Conservation (phyloP, 179 eudicot genomes). For the Amaranthus tricolor region DNA sequence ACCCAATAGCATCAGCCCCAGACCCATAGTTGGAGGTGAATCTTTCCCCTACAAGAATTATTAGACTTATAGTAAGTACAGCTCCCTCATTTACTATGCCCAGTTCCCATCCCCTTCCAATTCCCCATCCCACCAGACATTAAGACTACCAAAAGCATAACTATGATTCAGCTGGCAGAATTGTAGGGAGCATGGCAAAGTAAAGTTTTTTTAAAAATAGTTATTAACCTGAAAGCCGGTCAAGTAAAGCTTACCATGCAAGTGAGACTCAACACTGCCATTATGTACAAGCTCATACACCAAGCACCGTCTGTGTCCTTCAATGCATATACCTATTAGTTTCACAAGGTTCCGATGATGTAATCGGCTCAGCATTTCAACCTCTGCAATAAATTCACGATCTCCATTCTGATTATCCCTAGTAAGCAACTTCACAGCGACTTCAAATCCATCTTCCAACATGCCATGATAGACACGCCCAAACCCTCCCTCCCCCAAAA, state of each 20-base stretch:
- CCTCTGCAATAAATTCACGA: conserved; percentile 88
- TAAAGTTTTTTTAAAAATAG: not conserved
- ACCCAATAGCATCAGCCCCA: not conserved
- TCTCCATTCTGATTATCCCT: conserved; percentile 78
- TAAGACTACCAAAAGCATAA: not conserved
- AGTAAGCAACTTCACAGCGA: conserved; percentile 88
- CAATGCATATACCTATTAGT: conserved; percentile 84
- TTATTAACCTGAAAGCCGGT: conserved; percentile 5
- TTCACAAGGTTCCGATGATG: conserved; percentile 97
- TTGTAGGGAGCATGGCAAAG: not conserved
- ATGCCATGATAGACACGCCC: conserved; percentile 89
- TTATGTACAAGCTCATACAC: conserved; percentile 86
- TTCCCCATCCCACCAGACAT: not conserved
- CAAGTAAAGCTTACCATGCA: conserved; percentile 62
- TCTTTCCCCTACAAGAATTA: not conserved
- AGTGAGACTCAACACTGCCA: conserved; percentile 96
- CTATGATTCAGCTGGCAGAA: not conserved
- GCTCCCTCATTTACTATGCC: not conserved
- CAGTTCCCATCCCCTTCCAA: not conserved
- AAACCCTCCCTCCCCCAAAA: conserved; percentile 98
- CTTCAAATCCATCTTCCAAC: conserved; percentile 70
- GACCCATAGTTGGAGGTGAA: not conserved
- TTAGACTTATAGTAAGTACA: not conserved
- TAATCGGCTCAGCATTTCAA: conserved; percentile 94
- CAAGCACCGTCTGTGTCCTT: conserved; percentile 79